Conservation (phyloP, 805 yeast genomes). For the Yarrowia sp. region DNA sequence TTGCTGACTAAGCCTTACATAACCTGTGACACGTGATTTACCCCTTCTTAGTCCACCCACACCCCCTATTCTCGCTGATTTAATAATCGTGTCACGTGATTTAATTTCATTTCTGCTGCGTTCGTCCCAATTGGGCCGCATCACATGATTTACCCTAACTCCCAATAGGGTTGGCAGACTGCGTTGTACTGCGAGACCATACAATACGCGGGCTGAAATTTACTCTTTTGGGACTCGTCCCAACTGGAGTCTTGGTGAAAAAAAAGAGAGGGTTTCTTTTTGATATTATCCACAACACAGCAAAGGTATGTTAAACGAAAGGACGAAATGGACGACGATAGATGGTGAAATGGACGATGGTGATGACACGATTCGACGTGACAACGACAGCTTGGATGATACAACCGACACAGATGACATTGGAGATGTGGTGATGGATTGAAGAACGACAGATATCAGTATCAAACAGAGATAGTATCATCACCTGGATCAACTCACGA, state of each 20-base stretch:
- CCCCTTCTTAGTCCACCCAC: not conserved
- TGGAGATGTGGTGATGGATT: not conserved
- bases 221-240: conserved; percentile 25
- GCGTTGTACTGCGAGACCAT: conserved; percentile 8
- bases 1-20: too few relatives aligned
- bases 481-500: not conserved
- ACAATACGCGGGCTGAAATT: conserved; percentile 24
- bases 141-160: conserved; percentile 17
- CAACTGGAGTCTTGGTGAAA: conserved; percentile 19
- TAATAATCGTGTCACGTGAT: not conserved
- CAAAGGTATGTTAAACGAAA: conserved; percentile 23
- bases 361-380: not conserved
- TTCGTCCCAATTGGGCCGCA: not conserved
- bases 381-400: not conserved
- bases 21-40: not conserved
- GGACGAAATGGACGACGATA: not conserved
- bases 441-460: too few relatives aligned
- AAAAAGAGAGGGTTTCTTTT: conserved; percentile 10
- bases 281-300: conserved; percentile 26
- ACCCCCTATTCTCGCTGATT: not conserved
- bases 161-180: conserved; percentile 8
- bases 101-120: accelerated
- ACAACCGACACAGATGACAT: not conserved
- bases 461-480: too few relatives aligned
- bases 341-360: not conserved